Conservation (phyloP, 208 protist species). For the Trichomonas vaginalis region DNA sequence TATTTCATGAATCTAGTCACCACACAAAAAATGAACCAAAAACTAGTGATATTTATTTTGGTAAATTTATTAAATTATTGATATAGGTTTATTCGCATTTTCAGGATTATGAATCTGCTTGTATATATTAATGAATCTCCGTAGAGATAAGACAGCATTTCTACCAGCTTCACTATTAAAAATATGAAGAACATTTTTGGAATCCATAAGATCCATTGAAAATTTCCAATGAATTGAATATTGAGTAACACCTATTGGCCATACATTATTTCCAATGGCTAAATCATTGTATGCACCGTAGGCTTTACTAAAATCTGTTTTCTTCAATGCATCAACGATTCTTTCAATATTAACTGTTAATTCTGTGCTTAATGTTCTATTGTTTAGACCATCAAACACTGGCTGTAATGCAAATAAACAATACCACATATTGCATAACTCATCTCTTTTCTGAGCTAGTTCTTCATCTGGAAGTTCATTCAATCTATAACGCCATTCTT, state of each 20-base stretch:
- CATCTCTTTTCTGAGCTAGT: neutral
- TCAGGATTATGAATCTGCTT: neutral
- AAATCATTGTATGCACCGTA: neutral
- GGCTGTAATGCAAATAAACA: neutral
- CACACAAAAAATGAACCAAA: too few species aligned
- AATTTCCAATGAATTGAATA: conserved; percentile 15
- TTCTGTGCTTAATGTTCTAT: neutral
- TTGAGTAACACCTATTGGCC: conserved; percentile 5
- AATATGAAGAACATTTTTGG: neutral
- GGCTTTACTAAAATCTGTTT: neutral
- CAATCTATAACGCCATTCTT: neutral
- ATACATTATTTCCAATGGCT: neutral
- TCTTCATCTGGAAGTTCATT: neutral
- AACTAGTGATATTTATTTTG: too few species aligned
- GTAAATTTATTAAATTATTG: neutral
- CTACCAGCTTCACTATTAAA: neutral
- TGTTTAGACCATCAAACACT: neutral
- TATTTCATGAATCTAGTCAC: too few species aligned
- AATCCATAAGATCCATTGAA: neutral
- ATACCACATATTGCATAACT: neutral
- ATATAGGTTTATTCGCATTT: neutral
- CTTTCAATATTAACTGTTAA: neutral
- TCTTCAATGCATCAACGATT: neutral
- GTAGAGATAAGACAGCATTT: neutral
- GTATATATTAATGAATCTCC: neutral